These are phyloP conservation scores for Penicillium fuscoglaucum DNA, from an alignment of 2,329 filamentous ascomycete genomes.

Conservation along the genomic window DNA sequence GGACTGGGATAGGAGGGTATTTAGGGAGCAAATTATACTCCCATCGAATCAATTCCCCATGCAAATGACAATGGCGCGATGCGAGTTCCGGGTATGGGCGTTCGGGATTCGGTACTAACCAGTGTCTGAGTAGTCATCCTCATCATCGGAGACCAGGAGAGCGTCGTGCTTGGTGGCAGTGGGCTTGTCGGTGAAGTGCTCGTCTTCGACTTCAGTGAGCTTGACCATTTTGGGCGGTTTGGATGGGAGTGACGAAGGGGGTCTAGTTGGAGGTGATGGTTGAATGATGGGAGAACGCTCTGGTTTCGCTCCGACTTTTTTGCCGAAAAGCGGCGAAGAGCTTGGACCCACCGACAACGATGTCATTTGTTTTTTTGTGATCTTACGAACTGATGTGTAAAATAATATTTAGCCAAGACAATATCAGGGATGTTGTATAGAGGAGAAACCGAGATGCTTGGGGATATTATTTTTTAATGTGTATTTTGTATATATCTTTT, in stretches of 20 bases:
- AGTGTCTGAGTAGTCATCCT: constrained; percentile 85
- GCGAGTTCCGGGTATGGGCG: constrained; percentile 5
- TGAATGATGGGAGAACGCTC: constrained; percentile 29
- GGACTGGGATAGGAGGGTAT: background rate
- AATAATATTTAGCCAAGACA: too few relatives aligned
- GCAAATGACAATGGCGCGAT: constrained; percentile 4
- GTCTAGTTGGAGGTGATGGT: constrained; percentile 14
- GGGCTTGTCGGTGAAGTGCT: constrained; percentile 77
- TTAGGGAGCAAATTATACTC: background rate
- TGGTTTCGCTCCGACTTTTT: constrained; percentile 42
- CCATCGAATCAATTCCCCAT: background rate
- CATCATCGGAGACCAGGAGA: constrained; percentile 53
- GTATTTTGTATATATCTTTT: too few relatives aligned
- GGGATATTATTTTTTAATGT: too few relatives aligned
- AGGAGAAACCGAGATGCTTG: too few relatives aligned
- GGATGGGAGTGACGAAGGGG: constrained; percentile 4
- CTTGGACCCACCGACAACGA: constrained; percentile 26
- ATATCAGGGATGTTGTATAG: too few relatives aligned
- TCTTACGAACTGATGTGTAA: too few relatives aligned
- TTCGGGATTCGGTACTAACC: constrained; percentile 57
- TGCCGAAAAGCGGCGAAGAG: constrained; percentile 40
- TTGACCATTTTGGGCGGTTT: constrained; percentile 71
- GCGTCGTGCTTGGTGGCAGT: constrained; percentile 63
- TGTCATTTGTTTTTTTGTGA: constrained; percentile 4
- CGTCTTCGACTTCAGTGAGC: constrained; percentile 94